A percentile compares a stretch with the other conserved stretches of the same genome.
phyloP scores from a whole-genome alignment of 805 yeast genomes.

The Metschnikowia gruessii region DNA sequence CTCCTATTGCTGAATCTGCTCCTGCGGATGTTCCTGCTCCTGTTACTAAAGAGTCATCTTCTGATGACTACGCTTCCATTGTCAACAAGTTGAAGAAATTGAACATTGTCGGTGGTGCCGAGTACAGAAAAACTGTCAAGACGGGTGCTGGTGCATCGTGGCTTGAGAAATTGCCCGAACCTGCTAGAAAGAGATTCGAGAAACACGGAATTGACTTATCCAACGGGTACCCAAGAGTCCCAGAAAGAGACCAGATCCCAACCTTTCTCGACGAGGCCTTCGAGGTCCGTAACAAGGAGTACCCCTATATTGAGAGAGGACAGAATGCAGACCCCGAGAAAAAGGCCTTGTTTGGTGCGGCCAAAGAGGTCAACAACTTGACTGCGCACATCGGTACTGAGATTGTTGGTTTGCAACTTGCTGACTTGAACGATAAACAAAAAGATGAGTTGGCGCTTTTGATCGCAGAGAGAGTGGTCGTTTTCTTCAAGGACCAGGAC shows the following conservation, averaged over 20 bases:
- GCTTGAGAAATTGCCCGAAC: conserved; percentile 22
- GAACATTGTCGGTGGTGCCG: conserved; percentile 13
- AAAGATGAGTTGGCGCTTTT: conserved; percentile 32
- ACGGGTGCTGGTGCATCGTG: conserved; percentile 17
- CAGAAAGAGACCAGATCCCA: conserved; percentile 24
- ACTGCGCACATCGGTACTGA: conserved; percentile 34
- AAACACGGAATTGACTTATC: conserved; percentile 27
- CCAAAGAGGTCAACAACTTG: conserved; percentile 29
- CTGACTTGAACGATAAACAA: conserved; percentile 28
- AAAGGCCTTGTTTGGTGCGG: conserved; percentile 32
- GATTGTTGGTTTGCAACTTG: conserved; percentile 30
- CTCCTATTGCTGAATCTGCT: conserved; percentile 6
- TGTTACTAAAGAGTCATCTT: not conserved
- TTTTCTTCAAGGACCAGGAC: conserved; percentile 31
- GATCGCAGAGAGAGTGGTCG: conserved; percentile 32
- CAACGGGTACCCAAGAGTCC: conserved; percentile 27
- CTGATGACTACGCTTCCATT: conserved; percentile 10
- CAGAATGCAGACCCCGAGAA: conserved; percentile 31
- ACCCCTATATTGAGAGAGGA: conserved; percentile 27
- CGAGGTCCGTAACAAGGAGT: conserved; percentile 23
- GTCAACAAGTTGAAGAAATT: conserved; percentile 14
- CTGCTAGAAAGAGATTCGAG: conserved; percentile 25
- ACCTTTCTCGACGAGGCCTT: conserved; percentile 27
- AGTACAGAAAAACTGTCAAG: conserved; percentile 11
- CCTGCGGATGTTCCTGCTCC: not conserved